Conservation (phyloP, 2,329 filamentous ascomycete genomes). For the Claviceps humidiphila region DNA sequence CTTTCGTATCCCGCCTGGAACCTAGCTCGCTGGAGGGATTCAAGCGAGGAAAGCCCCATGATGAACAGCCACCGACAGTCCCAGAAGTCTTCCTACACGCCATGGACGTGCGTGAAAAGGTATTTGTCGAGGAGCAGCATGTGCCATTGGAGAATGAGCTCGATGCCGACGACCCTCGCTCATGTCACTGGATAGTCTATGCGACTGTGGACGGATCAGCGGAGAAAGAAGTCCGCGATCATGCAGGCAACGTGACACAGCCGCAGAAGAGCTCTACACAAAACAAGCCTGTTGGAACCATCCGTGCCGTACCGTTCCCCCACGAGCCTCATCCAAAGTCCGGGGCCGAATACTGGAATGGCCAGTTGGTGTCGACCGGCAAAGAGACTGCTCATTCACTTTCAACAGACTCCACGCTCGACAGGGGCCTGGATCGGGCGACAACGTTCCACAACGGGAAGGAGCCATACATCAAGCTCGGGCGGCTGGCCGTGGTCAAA, state of each 20-base stretch:
- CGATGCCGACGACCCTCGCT: slow-evolving; percentile 65
- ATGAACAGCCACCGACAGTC: slow-evolving; percentile 31
- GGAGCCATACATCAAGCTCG: slow-evolving; percentile 74
- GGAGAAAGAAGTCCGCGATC: slow-evolving; percentile 29
- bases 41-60: slow-evolving; percentile 23
- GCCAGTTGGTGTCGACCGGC: slow-evolving; percentile 21
- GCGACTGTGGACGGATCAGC: slow-evolving; percentile 41
- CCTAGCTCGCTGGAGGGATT: slow-evolving; percentile 38
- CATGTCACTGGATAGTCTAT: slow-evolving; percentile 84
- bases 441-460: slow-evolving; percentile 43
- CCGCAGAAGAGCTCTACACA: slow-evolving; percentile 31
- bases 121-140: slow-evolving; percentile 48
- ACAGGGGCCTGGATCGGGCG: slow-evolving; percentile 24
- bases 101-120: slow-evolving; percentile 46
- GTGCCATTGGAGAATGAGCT: slow-evolving; percentile 56
- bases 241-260: slow-evolving; percentile 25
- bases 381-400: slow-evolving; percentile 6
- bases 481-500: slow-evolving; percentile 57
- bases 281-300: slow-evolving; percentile 50
- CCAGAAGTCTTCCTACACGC: slow-evolving; percentile 48
- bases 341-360: slow-evolving; percentile 35
- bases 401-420: slow-evolving; percentile 6
- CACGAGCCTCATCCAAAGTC: slow-evolving; percentile 50
- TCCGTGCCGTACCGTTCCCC: slow-evolving; percentile 72
- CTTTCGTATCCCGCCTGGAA: slow-evolving; percentile 34